Percentiles rank a stretch among this genome's conserved stretches.
These are phyloP conservation scores for Coffea humblotiana DNA, from an alignment of 305 asterid species.

Conservation along the genomic window DNA sequence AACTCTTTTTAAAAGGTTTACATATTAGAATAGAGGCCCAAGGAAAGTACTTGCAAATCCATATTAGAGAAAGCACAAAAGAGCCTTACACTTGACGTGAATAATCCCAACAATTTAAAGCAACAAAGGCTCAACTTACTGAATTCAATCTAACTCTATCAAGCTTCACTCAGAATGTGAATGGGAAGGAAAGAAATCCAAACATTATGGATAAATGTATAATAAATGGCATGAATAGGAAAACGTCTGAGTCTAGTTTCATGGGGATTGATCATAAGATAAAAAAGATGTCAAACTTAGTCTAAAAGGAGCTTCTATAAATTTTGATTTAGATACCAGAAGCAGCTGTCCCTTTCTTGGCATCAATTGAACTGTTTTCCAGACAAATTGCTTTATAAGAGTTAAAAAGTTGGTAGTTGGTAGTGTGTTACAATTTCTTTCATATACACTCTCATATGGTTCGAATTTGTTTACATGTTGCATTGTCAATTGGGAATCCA, in stretches of 20 bases:
- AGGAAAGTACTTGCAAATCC: conserved; percentile 76
- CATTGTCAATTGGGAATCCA: no score
- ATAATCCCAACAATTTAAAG: conserved; percentile 41
- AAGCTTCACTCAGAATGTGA: conserved; percentile 56
- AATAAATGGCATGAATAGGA: conserved; percentile 23
- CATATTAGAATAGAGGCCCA: conserved; percentile 76
- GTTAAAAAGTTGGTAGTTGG: no score
- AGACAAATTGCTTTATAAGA: no score
- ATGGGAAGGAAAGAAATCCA: conserved; percentile 37
- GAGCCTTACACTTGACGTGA: conserved; percentile 48
- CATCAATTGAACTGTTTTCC: no score
- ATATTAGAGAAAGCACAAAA: conserved; percentile 72
- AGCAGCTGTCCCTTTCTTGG: no score
- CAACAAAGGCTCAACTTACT: conserved; percentile 55
- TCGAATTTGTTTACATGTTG: no score
- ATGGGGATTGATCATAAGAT: conserved; percentile 3
- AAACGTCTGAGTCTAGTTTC: conserved; percentile 25
- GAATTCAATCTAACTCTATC: conserved; percentile 70
- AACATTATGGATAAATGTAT: conserved; percentile 25
- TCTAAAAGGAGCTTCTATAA: no score
- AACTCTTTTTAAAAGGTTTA: conserved; percentile 48
- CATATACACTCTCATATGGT: no score
- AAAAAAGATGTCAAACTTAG: no score
- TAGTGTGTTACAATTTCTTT: no score
- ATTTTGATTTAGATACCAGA: no score